Percentiles rank a stretch among this genome's conserved stretches.
phyloP scores from a whole-genome alignment of 805 yeast genomes.

The Cyberlindnera sargentensis region DNA sequence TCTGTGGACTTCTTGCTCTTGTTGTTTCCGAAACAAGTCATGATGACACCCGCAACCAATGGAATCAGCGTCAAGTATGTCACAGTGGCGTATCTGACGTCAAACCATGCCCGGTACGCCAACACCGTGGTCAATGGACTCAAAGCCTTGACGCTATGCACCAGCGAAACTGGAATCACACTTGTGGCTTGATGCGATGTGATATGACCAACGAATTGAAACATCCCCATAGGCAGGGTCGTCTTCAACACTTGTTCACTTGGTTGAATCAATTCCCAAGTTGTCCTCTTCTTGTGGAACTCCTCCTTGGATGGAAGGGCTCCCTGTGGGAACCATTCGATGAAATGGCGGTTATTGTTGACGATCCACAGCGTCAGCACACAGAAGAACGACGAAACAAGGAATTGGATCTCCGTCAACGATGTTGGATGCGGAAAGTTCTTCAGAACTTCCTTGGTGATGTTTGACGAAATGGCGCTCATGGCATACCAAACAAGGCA shows the following conservation, averaged over 20 bases:
- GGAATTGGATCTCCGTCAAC: conserved; percentile 80
- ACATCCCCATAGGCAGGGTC: conserved; percentile 90
- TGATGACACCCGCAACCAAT: conserved; percentile 75
- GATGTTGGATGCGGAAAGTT: conserved; percentile 78
- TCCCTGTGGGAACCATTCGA: conserved; percentile 38
- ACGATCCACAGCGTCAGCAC: conserved; percentile 34
- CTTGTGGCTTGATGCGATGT: conserved; percentile 90
- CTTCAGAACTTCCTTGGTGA: conserved; percentile 70
- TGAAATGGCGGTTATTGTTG: conserved; percentile 27
- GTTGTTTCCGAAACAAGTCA: conserved; percentile 53
- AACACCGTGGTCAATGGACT: conserved; percentile 85
- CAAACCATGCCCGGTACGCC: conserved; percentile 60
- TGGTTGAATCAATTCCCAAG: conserved; percentile 45
- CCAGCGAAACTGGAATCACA: conserved; percentile 87
- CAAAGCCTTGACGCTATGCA: conserved; percentile 88
- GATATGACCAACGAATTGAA: conserved; percentile 89
- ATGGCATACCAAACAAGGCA: conserved; percentile 77
- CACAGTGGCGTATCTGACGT: conserved; percentile 45
- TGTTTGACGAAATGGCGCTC: conserved; percentile 74
- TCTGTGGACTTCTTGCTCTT: conserved; percentile 11
- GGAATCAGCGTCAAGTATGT: conserved; percentile 81
- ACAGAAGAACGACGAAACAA: conserved; percentile 62
- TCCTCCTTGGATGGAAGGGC: conserved; percentile 38
- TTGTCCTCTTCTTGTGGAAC: conserved; percentile 23
- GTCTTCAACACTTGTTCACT: conserved; percentile 45